phyloP scores from a whole-genome alignment of 495 filamentous ascomycete species.

The Corynascus novoguineensis region DNA sequence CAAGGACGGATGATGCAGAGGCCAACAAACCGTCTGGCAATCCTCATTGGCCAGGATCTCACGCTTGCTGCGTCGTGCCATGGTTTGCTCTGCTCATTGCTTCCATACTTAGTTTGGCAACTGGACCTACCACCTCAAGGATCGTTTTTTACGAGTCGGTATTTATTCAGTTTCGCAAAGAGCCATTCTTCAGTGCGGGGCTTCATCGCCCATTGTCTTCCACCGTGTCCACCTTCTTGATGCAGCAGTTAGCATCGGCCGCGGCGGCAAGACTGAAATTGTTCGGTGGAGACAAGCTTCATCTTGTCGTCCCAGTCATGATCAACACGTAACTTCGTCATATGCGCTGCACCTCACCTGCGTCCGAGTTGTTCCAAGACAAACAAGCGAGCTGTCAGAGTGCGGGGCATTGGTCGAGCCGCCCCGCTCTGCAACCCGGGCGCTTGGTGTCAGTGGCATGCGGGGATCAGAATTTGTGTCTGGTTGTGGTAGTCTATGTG shows the following conservation, averaged over 20 bases:
- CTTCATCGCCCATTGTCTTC: background rate
- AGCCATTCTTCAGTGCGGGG: too few species aligned
- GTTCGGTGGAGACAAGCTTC: slow-evolving; percentile 1
- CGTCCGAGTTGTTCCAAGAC: too few species aligned
- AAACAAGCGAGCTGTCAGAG: slow-evolving; percentile 6
- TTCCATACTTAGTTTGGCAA: too few species aligned
- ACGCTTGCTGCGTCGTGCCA: too few species aligned
- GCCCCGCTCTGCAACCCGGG: slow-evolving; percentile 5
- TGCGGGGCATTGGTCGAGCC: slow-evolving; percentile 6
- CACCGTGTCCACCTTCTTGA: slow-evolving; percentile 1
- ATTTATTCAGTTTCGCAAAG: too few species aligned
- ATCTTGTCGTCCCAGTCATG: slow-evolving; percentile 11
- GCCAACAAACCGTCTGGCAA: too few species aligned
- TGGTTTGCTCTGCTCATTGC: too few species aligned
- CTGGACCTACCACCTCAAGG: too few species aligned
- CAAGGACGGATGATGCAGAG: too few species aligned
- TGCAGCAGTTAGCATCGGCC: background rate
- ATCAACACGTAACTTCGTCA: slow-evolving; percentile 17
- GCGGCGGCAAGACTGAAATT: background rate
- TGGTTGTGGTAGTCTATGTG: too few species aligned
- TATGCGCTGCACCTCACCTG: slow-evolving; percentile 7
- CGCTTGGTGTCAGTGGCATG: background rate
- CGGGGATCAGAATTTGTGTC: background rate
- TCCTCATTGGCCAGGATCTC: too few species aligned
- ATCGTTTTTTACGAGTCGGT: too few species aligned